Percentiles rank a stretch among this genome's conserved stretches.
phyloP scores from a whole-genome alignment of 2,329 filamentous ascomycete species.

The Penicillium aurantiogriseum region DNA sequence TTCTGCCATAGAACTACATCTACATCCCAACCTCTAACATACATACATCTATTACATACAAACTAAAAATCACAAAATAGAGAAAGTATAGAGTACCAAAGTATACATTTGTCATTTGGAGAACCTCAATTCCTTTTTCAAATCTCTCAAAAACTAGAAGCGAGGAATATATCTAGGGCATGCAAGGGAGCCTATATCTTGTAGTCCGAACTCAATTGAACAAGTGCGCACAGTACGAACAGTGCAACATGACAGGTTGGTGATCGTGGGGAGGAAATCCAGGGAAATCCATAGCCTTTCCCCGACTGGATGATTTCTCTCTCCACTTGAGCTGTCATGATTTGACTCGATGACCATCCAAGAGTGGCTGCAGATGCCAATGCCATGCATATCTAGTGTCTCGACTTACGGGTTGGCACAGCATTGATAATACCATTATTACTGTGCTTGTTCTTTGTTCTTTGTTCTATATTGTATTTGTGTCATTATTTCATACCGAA shows the following conservation, averaged over 20 bases:
- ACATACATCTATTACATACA: neutral
- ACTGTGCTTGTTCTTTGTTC: neutral
- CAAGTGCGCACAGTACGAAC: neutral
- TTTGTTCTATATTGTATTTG: neutral
- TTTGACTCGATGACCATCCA: neutral
- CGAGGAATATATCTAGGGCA: neutral
- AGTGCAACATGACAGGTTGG: neutral
- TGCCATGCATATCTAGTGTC: neutral
- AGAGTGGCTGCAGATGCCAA: neutral
- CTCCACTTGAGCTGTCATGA: neutral
- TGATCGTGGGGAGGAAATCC: neutral
- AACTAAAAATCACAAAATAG: neutral
- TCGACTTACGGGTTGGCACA: neutral
- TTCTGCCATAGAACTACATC: neutral
- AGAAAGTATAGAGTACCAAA: neutral
- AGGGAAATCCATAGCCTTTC: neutral
- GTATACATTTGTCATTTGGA: neutral
- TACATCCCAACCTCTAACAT: too few species aligned
- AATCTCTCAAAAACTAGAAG: neutral
- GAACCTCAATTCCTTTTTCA: neutral
- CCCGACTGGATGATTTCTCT: neutral
- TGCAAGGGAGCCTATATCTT: neutral
- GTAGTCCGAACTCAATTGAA: neutral
- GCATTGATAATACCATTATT: neutral
- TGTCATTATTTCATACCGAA: slow-evolving; percentile 54